These are phyloP conservation scores for Boletus subluridellus DNA, from an alignment of 1,284 basidiomycete genomes.

Conservation along the genomic window DNA sequence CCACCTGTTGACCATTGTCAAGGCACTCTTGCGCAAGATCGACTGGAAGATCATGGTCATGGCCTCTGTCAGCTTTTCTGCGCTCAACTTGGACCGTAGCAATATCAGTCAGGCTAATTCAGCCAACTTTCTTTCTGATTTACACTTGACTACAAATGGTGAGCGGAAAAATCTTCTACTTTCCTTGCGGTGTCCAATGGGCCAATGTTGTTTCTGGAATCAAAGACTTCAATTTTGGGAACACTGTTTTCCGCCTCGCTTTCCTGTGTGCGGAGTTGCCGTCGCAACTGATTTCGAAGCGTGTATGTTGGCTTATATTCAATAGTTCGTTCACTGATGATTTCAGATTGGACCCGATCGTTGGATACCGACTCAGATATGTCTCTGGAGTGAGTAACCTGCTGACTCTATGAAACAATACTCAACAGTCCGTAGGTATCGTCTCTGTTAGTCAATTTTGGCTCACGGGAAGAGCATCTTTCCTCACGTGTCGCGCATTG, in stretches of 20 bases:
- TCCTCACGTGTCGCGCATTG: constrained; percentile 45
- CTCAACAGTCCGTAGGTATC: constrained; percentile 25
- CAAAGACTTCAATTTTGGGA: constrained; percentile 63
- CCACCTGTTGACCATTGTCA: background rate
- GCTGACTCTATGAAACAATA: background rate
- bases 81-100: constrained; percentile 42
- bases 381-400: constrained; percentile 34
- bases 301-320: constrained; percentile 34
- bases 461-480: constrained; percentile 53
- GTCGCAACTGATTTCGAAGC: constrained; percentile 70
- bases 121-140: constrained; percentile 63
- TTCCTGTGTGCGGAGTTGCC: constrained; percentile 66
- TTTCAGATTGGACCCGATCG: constrained; percentile 59
- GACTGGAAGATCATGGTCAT: constrained; percentile 50
- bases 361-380: constrained; percentile 65
- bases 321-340: background rate
- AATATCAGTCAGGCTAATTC: constrained; percentile 65
- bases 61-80: constrained; percentile 47
- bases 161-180: background rate
- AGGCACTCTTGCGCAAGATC: constrained; percentile 42
- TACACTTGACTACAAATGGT: constrained; percentile 57
- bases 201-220: background rate
- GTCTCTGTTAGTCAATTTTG: constrained; percentile 55
- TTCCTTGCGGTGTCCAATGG: background rate
- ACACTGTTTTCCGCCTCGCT: constrained; percentile 52